A percentile compares a stretch with the other conserved stretches of the same genome.
Evolutionary conservation across 371 early-diverging fungal species (phyloP).

Genomic region (Lichtheimia ornata): DNA sequence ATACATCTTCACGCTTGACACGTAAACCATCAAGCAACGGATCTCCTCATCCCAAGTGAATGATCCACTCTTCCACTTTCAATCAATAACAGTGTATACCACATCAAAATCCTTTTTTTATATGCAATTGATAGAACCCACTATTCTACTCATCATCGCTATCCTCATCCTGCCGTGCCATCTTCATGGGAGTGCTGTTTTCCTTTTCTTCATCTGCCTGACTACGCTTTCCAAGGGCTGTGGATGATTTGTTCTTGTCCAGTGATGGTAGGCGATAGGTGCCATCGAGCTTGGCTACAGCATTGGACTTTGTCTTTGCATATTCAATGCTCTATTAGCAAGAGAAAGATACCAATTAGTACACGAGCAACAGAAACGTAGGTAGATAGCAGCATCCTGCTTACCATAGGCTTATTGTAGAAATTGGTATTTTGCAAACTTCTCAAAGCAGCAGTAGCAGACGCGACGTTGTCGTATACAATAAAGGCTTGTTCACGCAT

Average conservation of each 20-base stretch:
- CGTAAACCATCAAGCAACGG: background rate
- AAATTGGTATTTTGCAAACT: slow-evolving; percentile 78
- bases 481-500: slow-evolving; percentile 98
- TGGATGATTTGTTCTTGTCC: slow-evolving; percentile 17
- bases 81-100: background rate
- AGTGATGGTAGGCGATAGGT: slow-evolving; percentile 44
- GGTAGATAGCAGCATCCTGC: slow-evolving; percentile 1
- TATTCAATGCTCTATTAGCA: slow-evolving; percentile 70
- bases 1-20: too few species aligned
- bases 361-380: slow-evolving; percentile 15
- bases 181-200: slow-evolving; percentile 20
- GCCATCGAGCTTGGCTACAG: slow-evolving; percentile 73
- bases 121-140: slow-evolving; percentile 2
- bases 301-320: slow-evolving; percentile 76
- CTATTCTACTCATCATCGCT: slow-evolving; percentile 31
- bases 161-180: slow-evolving; percentile 22
- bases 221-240: slow-evolving; percentile 21
- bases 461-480: slow-evolving; percentile 76
- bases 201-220: slow-evolving; percentile 20
- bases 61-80: background rate
- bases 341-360: background rate
- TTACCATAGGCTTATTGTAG: slow-evolving; percentile 76
- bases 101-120: background rate
- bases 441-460: slow-evolving; percentile 76
- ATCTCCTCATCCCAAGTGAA: background rate